Percentiles rank a stretch among this genome's conserved stretches.
phyloP scores from a whole-genome alignment of 2,329 filamentous ascomycete species.

The Endocalyx cinctus region DNA sequence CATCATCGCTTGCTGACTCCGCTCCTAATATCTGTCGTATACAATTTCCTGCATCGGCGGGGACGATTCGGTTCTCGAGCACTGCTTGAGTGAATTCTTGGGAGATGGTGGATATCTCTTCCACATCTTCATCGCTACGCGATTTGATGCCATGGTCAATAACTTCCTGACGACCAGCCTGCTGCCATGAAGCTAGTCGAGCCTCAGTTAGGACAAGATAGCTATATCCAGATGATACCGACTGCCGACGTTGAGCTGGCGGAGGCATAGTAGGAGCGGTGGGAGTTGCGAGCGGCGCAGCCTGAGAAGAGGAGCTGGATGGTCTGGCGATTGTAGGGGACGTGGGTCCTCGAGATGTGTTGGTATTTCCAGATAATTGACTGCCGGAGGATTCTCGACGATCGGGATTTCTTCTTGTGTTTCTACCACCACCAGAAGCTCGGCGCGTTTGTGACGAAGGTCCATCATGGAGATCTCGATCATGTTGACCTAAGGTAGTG shows the following conservation, averaged over 20 bases:
- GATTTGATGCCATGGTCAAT: conserved; percentile 61
- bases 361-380: conserved; percentile 21
- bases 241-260: conserved; percentile 21
- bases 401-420: conserved; percentile 40
- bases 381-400: conserved; percentile 49
- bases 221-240: conserved; percentile 49
- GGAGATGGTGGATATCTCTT: conserved; percentile 67
- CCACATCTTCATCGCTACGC: conserved; percentile 61
- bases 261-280: conserved; percentile 18
- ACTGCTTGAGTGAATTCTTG: conserved; percentile 81
- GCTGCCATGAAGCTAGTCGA: conserved; percentile 62
- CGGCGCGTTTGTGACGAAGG: conserved; percentile 29
- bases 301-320: conserved; percentile 33
- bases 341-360: conserved; percentile 19
- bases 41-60: conserved; percentile 64
- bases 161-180: conserved; percentile 61
- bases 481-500: conserved; percentile 52
- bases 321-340: conserved; percentile 31
- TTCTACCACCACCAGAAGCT: conserved; percentile 40
- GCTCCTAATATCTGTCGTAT: conserved; percentile 70
- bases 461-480: conserved; percentile 44
- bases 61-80: conserved; percentile 62
- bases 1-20: conserved; percentile 44
- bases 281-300: conserved; percentile 20
- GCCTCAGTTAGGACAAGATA: conserved; percentile 75